Evolutionary conservation across 2,329 filamentous ascomycete species (phyloP), one percentile per base, ranked within the genome.

Genomic region (Sclerotinia glacialis): DNA sequence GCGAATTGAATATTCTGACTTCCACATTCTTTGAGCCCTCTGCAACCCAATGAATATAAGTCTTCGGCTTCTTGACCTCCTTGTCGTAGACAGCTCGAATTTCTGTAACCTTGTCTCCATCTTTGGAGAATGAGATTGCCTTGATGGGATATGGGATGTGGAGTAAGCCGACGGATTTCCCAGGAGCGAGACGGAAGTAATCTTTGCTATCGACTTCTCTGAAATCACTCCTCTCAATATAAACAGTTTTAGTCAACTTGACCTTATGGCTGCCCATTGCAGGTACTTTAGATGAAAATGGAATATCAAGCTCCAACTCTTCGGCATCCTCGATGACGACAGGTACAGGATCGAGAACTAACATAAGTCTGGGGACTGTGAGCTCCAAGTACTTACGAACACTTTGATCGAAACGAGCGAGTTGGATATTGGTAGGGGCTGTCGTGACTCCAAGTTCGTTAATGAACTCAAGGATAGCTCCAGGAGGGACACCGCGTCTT

Each of bases 371-470:
- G 2, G 94, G 93, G 0, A 97, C 93, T 0, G 91, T 93, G 59
- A 86, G 86, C 77, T 98, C 94, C 18, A 98, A 87, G 76, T 97
- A 96, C 70, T 88, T 88, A 28, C 94, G 88, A 68, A 98, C 87
- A 0, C 87, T 88, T 75, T 94, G 88, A 74, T 98, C 94, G 69
- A 98, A 92, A n/a, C 90, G 88, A 66, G 84, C 79, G 56, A 92
- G 88, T 76, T 94, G 87, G 72, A 97, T 96, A 70, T 91, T 87
- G 4, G 89, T 90, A 63, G 86, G 86, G 49, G 89, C 85, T 46
- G 93, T 96, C 0, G 93, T 96, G 49, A 97, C 93, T 42, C 93
- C 94, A 26, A 97, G 86, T 78, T 97, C 93, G 72, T 92, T 92
- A 67, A 97, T 88, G 73, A 97, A 98, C 65, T 91, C 89, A 67